Percentiles rank a stretch among this genome's conserved stretches.
Conservation (phyloP, 257 asterid species). For the Asclepias syriaca region DNA sequence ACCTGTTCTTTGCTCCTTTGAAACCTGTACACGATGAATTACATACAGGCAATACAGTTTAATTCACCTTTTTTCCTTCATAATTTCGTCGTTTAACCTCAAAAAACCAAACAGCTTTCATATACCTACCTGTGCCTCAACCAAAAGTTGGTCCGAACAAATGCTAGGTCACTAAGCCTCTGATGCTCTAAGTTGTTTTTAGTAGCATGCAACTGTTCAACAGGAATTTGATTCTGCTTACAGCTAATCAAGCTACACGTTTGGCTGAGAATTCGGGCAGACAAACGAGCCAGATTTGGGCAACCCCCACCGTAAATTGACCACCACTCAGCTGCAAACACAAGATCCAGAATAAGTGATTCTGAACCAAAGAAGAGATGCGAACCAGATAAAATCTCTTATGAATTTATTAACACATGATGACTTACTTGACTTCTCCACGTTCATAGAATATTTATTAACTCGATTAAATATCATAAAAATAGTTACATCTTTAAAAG, state of each 20-base stretch:
- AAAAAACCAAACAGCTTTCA: background rate
- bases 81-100: background rate
- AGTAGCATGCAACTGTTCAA: constrained; percentile 60
- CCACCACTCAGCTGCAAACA: constrained; percentile 90
- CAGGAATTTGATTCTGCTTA: constrained; percentile 43
- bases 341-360: constrained; percentile 14
- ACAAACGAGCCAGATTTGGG: constrained; percentile 85
- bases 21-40: constrained; percentile 30
- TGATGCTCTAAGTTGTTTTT: constrained; percentile 72
- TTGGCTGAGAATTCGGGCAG: constrained; percentile 82
- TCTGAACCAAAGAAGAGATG: background rate
- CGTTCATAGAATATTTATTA: background rate
- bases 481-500: background rate
- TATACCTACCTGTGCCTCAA: constrained; percentile 65
- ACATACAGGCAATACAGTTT: constrained; percentile 10
- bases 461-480: background rate
- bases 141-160: constrained; percentile 72
- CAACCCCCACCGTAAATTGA: constrained; percentile 85
- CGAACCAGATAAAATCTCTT: no score
- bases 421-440: background rate
- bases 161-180: constrained; percentile 70
- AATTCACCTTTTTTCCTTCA: constrained; percentile 4
- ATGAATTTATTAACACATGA: no score
- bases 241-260: constrained; percentile 69
- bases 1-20: constrained; percentile 41